phyloP scores from a whole-genome alignment of 371 early-diverging fungal genomes.

The Parasitella parasitica region DNA sequence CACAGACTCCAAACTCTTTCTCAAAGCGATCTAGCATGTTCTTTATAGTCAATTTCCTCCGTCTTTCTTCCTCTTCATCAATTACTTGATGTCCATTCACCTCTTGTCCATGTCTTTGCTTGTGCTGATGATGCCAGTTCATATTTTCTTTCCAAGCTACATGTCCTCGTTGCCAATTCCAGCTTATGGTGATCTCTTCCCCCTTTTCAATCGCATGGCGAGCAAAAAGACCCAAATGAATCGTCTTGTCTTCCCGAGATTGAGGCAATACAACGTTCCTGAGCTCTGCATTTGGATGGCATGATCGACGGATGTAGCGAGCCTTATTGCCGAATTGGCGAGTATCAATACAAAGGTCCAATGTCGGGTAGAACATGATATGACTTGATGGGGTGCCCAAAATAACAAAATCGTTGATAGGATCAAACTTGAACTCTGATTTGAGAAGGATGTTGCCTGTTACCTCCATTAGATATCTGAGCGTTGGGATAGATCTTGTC shows the following conservation, averaged over 20 bases:
- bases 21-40: conserved; percentile 37
- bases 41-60: conserved; percentile 28
- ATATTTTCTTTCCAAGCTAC: conserved; percentile 32
- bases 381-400: conserved; percentile 66
- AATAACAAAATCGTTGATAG: conserved; percentile 59
- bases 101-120: conserved; percentile 3
- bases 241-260: conserved; percentile 43
- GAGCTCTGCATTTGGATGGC: conserved; percentile 70
- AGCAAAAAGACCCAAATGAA: conserved; percentile 74
- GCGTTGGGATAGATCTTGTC: conserved; percentile 47
- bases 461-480: conserved; percentile 69
- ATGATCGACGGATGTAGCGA: conserved; percentile 69
- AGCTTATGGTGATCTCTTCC: conserved; percentile 72
- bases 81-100: conserved; percentile 18
- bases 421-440: conserved; percentile 61
- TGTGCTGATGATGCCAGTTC: conserved; percentile 19
- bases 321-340: conserved; percentile 68
- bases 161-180: conserved; percentile 54
- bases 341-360: conserved; percentile 74
- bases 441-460: conserved; percentile 72
- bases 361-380: conserved; percentile 69
- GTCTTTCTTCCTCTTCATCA: conserved; percentile 32
- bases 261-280: conserved; percentile 60
- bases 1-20: conserved; percentile 45
- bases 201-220: conserved; percentile 57